Conservation (phyloP, 768 basidiomycete genomes). For the Suillus subaureus region DNA sequence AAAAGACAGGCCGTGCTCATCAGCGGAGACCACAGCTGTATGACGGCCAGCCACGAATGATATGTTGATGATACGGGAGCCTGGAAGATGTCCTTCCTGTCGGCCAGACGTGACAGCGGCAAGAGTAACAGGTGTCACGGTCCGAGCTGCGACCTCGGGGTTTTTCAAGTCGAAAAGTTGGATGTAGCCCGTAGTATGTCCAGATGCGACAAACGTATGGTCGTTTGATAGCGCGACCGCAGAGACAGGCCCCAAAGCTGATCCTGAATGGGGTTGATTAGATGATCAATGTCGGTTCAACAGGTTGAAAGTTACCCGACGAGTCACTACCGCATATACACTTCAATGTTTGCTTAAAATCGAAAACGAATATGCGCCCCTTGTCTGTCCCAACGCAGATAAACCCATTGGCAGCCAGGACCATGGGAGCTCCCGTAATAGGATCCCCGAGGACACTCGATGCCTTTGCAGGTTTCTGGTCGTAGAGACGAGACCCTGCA, state of each 20-base stretch:
- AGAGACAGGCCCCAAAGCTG: conserved; percentile 74
- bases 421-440: conserved; percentile 69
- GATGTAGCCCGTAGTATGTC: conserved; percentile 83
- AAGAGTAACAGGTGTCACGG: conserved; percentile 69
- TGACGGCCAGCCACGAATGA: conserved; percentile 91
- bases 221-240: conserved; percentile 91
- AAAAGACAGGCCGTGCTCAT: conserved; percentile 90
- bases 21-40: conserved; percentile 89
- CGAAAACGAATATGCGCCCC: conserved; percentile 82
- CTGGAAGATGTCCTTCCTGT: conserved; percentile 83
- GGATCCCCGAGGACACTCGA: conserved; percentile 62
- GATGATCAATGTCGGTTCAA: conserved; percentile 14
- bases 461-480: conserved; percentile 55
- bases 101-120: conserved; percentile 71
- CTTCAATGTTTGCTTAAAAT: conserved; percentile 85
- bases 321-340: conserved; percentile 75
- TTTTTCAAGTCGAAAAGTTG: conserved; percentile 82
- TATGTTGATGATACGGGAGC: conserved; percentile 78
- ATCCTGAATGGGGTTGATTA: conserved; percentile 45
- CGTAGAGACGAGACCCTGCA: conserved; percentile 60
- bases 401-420: conserved; percentile 81
- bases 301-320: conserved; percentile 48
- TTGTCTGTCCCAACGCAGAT: conserved; percentile 86
- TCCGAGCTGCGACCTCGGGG: conserved; percentile 67
- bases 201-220: conserved; percentile 89